phyloP scores from a whole-genome alignment of 2,329 filamentous ascomycete species.

The Penicillium sp. region DNA sequence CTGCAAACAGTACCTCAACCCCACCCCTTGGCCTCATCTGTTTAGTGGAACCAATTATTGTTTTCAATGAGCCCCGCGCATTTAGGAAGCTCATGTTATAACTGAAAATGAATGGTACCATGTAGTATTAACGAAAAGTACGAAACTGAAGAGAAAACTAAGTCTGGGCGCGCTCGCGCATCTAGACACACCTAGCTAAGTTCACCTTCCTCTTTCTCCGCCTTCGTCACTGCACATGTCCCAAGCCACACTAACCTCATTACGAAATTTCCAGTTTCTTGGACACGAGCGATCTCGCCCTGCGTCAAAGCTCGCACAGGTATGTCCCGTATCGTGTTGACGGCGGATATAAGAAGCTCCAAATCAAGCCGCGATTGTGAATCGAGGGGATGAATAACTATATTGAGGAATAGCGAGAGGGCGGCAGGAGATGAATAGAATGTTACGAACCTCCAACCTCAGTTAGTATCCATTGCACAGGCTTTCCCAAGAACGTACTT shows the following conservation, averaged over 20 bases:
- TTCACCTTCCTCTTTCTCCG: neutral
- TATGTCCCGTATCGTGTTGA: constrained; percentile 11
- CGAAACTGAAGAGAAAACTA: no score
- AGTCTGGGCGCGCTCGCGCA: no score
- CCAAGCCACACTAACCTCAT: constrained; percentile 21
- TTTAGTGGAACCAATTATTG: no score
- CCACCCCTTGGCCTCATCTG: no score
- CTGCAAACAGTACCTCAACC: no score
- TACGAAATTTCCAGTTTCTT: constrained; percentile 10
- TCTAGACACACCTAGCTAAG: neutral
- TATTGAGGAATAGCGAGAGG: constrained; percentile 19
- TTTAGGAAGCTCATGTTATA: no score
- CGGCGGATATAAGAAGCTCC: constrained; percentile 17
- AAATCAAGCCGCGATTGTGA: constrained; percentile 13
- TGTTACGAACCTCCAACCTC: constrained; percentile 7
- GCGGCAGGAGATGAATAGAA: constrained; percentile 12
- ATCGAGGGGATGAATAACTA: constrained; percentile 19
- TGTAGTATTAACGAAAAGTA: no score
- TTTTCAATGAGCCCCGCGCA: no score
- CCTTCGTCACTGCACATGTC: constrained; percentile 17
- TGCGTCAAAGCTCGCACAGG: neutral
- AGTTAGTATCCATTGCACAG: neutral
- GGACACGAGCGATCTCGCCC: constrained; percentile 4
- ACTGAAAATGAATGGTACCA: no score
- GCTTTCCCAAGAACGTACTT: neutral